These are phyloP conservation scores for Pseudofabraea citricarpa DNA, from an alignment of 2,329 filamentous ascomycete genomes.

Conservation along the genomic window DNA sequence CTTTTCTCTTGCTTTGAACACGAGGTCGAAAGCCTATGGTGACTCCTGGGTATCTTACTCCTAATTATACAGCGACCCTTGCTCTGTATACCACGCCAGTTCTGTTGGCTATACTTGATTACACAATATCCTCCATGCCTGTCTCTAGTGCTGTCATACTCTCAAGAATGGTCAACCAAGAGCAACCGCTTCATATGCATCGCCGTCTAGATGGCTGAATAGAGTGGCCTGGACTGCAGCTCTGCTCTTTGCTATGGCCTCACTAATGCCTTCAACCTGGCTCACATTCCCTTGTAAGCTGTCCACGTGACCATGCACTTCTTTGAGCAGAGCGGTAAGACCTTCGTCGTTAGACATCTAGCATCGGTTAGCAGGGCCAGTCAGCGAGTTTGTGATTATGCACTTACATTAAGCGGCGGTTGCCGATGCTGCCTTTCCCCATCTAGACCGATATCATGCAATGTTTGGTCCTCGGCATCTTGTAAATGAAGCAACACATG, in stretches of 20 bases:
- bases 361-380: slow-evolving; percentile 10
- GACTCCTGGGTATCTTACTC: background rate
- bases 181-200: slow-evolving; percentile 25
- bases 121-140: too few relatives aligned
- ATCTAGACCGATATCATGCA: slow-evolving; percentile 14
- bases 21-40: background rate
- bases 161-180: slow-evolving; percentile 19
- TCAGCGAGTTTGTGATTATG: background rate
- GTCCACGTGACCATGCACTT: slow-evolving; percentile 26
- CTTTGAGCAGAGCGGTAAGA: slow-evolving; percentile 19
- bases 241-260: slow-evolving; percentile 24
- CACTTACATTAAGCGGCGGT: slow-evolving; percentile 16
- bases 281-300: slow-evolving; percentile 26
- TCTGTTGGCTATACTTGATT: too few relatives aligned
- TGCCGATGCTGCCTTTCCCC: slow-evolving; percentile 1
- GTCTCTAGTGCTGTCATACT: too few relatives aligned
- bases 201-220: slow-evolving; percentile 22
- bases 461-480: slow-evolving; percentile 8
- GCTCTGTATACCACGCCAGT: too few relatives aligned
- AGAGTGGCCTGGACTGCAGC: slow-evolving; percentile 26
- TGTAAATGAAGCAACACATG: slow-evolving; percentile 24
- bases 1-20: background rate
- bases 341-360: slow-evolving; percentile 22
- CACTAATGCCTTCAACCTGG: slow-evolving; percentile 23
- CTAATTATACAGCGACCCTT: background rate